Base-by-base conservation (phyloP, 2,329 filamentous ascomycete species). In the Sporothrix humicola region DNA sequence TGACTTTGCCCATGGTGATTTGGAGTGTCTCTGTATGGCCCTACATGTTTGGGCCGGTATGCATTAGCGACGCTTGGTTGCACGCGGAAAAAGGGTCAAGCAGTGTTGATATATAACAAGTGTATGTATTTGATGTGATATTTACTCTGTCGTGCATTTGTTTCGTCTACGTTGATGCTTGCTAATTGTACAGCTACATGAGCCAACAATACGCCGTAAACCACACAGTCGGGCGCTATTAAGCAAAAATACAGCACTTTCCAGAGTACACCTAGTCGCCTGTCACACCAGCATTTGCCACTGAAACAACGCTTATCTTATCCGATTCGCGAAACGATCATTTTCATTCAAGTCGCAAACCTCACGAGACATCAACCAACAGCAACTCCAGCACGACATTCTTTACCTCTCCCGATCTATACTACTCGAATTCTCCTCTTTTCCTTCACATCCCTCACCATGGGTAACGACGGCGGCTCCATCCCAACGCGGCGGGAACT, bases 381-480 rank as follows among this genome's bases (percentile, higher is more conserved):
- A 26, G 8, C 61, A 15, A 66, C 12, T 20, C n/a, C 61, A 9
- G 20, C 12, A 2, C 10, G 4, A 20, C 20, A 15, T 10, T 44
- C n/a, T 50, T 5, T 13, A 12, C 63, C 10, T 4, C 46, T 8
- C 13, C 23, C 7, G 0, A 15, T 52, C 37, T 17, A 68, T 17
- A 9, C 23, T n/a, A 3, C 44, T 5, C 20, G 7, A 68, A 10
- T 6, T 2, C 3, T 8, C 13, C n/a, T 8, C n/a, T 15, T 48
- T 13, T 17, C 15, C 17, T 23, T 7, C 1, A 31, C n/a, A 8
- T 5, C 65, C 8, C 26, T 17, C 23, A 37, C 71, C 78, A 98
- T 99, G 96, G 96, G 96, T 81, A 99, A 99, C 84, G 96, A 99
- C 82, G 96, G 96, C 78, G 96, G 96, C 81, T 95, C 93, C 77